A percentile compares a stretch with the other conserved stretches of the same genome.
Conservation (phyloP, 1,139 yeast genomes). For the Pichia sp. region DNA sequence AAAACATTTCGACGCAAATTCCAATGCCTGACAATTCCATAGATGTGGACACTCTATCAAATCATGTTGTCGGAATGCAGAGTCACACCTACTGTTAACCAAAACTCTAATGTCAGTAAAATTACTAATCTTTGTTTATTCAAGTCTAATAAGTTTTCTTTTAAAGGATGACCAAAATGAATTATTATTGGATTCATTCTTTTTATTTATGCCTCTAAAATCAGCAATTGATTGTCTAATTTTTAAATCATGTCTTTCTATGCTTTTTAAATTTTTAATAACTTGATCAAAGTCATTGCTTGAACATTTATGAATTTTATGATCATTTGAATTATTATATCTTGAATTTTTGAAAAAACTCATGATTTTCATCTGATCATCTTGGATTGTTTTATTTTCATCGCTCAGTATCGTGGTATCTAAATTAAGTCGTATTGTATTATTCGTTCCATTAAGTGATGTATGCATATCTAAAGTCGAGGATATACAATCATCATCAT, state of each 20-base stretch:
- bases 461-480: constrained; percentile 28
- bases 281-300: constrained; percentile 2
- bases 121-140: constrained; percentile 3
- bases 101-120: not conserved
- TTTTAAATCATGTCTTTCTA: constrained; percentile 12
- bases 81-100: constrained; percentile 1
- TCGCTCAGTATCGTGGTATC: constrained; percentile 4
- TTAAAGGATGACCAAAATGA: not conserved
- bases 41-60: constrained; percentile 5
- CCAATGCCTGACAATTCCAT: constrained; percentile 1
- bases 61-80: constrained; percentile 10
- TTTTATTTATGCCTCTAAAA: constrained; percentile 1
- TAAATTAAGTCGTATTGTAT: constrained; percentile 1
- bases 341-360: no score
- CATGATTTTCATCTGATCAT: no score
- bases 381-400: constrained; percentile 7
- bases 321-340: not conserved
- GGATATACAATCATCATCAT: not conserved
- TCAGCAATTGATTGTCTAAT: constrained; percentile 16
- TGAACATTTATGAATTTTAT: not conserved
- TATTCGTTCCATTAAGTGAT: not conserved
- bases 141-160: not conserved
- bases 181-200: not conserved
- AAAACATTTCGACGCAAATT: constrained; percentile 6
- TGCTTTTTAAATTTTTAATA: constrained; percentile 6